A percentile compares a stretch with the other conserved stretches of the same genome.
Conservation (phyloP, 2,329 filamentous ascomycete genomes). For the Alternaria novae-zelandiae region DNA sequence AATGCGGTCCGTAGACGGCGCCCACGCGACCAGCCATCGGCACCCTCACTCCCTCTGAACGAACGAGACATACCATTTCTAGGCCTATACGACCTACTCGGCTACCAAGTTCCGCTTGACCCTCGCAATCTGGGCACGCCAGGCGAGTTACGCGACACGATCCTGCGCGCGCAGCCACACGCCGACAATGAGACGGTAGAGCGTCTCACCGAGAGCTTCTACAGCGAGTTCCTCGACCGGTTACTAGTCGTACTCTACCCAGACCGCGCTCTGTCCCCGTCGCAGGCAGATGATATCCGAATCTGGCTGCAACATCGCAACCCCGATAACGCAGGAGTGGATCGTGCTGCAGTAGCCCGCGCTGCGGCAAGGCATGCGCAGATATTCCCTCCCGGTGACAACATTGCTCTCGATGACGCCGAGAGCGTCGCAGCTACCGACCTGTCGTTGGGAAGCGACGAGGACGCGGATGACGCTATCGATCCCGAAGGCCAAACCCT, state of each 20-base stretch:
- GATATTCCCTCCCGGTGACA: slow-evolving; percentile 13
- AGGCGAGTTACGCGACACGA: slow-evolving; percentile 30
- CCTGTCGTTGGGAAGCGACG: slow-evolving; percentile 36
- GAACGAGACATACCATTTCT: slow-evolving; percentile 29
- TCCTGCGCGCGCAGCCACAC: slow-evolving; percentile 24
- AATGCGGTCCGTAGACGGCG: slow-evolving; percentile 67
- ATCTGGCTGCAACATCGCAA: slow-evolving; percentile 25
- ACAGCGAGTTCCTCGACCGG: slow-evolving; percentile 40
- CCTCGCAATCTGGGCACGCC: slow-evolving; percentile 26
- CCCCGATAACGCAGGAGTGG: slow-evolving; percentile 13
- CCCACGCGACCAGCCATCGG: slow-evolving; percentile 30
- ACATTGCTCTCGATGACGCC: slow-evolving; percentile 20
- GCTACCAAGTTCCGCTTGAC: slow-evolving; percentile 29
- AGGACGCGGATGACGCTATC: slow-evolving; percentile 46
- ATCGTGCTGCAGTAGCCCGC: slow-evolving; percentile 14
- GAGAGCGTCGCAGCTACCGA: slow-evolving; percentile 45
- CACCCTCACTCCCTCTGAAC: slow-evolving; percentile 19
- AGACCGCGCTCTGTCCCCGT: slow-evolving; percentile 20
- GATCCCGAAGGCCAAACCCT: slow-evolving; percentile 73
- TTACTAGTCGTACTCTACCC: slow-evolving; percentile 33
- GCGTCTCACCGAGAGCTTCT: slow-evolving; percentile 27
- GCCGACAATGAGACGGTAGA: slow-evolving; percentile 29
- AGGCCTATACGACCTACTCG: slow-evolving; percentile 37
- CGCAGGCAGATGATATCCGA: slow-evolving; percentile 27
- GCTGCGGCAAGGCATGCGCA: slow-evolving; percentile 32